phyloP scores from a whole-genome alignment of 805 yeast species.

The Barnettozyma populi region DNA sequence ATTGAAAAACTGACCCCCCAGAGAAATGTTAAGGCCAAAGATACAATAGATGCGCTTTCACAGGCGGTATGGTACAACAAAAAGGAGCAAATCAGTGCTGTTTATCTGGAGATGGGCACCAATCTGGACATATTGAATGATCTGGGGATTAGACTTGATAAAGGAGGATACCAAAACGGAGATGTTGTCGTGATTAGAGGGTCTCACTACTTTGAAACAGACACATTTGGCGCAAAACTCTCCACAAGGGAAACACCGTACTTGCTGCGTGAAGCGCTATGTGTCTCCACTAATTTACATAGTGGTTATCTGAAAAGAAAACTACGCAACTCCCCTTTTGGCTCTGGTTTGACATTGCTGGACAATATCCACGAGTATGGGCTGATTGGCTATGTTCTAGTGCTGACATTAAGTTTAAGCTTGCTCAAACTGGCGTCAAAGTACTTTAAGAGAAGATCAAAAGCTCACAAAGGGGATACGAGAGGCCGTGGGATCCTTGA shows the following conservation, averaged over 20 bases:
- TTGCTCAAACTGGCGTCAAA: neutral
- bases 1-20: conserved; percentile 40
- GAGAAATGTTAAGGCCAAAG: conserved; percentile 30
- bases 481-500: conserved; percentile 4
- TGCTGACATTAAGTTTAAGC: neutral
- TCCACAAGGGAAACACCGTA: conserved; percentile 8
- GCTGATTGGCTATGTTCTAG: conserved; percentile 33
- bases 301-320: conserved; percentile 22
- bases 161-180: conserved; percentile 31
- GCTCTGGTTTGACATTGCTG: conserved; percentile 33
- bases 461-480: neutral
- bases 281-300: conserved; percentile 7
- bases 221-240: conserved; percentile 30
- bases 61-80: conserved; percentile 41
- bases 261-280: conserved; percentile 9
- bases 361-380: conserved; percentile 42
- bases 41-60: conserved; percentile 43
- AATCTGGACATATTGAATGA: neutral
- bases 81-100: conserved; percentile 37
- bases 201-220: conserved; percentile 30
- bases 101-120: conserved; percentile 44
- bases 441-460: neutral
- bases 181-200: conserved; percentile 51
- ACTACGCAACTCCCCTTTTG: conserved; percentile 41
- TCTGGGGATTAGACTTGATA: conserved; percentile 1